A percentile compares a stretch with the other conserved stretches of the same genome.
Evolutionary conservation across 2,329 filamentous ascomycete species (phyloP).

Genomic region (Achaetomium macrosporum): DNA sequence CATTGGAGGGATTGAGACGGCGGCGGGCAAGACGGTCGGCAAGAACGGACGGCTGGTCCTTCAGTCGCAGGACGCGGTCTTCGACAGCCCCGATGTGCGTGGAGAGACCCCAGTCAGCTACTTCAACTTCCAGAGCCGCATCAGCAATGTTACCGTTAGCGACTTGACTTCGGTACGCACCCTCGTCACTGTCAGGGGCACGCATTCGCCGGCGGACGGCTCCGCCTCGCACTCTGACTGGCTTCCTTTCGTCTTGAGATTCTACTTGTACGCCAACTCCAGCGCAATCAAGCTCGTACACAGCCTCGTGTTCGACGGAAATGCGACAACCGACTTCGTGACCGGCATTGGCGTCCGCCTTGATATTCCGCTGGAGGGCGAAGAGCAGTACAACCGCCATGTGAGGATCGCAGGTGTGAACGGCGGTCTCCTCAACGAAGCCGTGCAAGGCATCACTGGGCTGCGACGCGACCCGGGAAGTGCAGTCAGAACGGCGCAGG

Average conservation of each 20-base stretch:
- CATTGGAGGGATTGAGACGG: too few species aligned
- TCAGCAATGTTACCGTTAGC: constrained; percentile 46
- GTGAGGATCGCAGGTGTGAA: constrained; percentile 50
- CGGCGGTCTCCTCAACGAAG: constrained; percentile 51
- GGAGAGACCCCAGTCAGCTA: neutral
- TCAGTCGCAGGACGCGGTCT: too few species aligned
- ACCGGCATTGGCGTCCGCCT: constrained; percentile 50
- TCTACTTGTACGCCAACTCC: constrained; percentile 54
- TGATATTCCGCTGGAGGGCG: constrained; percentile 45
- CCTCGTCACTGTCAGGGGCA: constrained; percentile 41
- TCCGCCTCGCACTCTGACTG: constrained; percentile 39
- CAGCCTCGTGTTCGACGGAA: constrained; percentile 50
- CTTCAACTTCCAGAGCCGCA: constrained; percentile 43
- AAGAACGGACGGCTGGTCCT: too few species aligned
- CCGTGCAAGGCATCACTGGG: constrained; percentile 55
- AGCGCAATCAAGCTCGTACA: constrained; percentile 50
- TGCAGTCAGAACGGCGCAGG: constrained; percentile 44
- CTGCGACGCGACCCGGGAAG: constrained; percentile 49
- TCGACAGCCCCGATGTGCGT: too few species aligned
- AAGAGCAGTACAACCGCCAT: constrained; percentile 54
- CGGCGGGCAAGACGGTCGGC: too few species aligned
- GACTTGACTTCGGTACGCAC: constrained; percentile 37
- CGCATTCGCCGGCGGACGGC: constrained; percentile 30
- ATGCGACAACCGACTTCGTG: constrained; percentile 45
- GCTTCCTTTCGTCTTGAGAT: constrained; percentile 50